Base-by-base conservation (phyloP, 2,329 filamentous ascomycete genomes). In the Neofusicoccum laricinum region DNA sequence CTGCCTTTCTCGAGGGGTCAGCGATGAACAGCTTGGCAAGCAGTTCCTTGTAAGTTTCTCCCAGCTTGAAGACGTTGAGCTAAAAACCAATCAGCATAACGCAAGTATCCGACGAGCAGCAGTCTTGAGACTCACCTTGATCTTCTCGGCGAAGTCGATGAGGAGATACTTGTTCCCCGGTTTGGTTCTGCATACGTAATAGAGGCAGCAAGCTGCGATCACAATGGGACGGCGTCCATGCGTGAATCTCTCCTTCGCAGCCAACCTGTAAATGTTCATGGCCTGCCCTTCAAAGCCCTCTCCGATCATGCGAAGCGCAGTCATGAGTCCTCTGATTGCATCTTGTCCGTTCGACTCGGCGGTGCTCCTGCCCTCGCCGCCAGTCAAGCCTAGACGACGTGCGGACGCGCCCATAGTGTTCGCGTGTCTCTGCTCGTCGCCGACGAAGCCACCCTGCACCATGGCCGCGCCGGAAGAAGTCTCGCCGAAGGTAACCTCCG, bases 401-500 rank as follows among this genome's bases (percentile, higher is more conserved):
- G 40, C 61, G 14, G 78, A 80, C 3, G 80, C 75, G 67, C 82
- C 85, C 71, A 85, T 82, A 59, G 79, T 81, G 59, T 90, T 88
- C 34, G 90, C 89, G 71, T 91, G 88, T 25, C 91, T 92, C 73
- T 97, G 92, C 75, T 93, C 91, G 65, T 92, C 91, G 62, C 88
- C 90, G 66, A 99, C 88, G 73, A 90, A 96, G 67, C 89, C 93
- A 75, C 95, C 95, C 76, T 97, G 92, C 17, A 97, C 92, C 58
- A 96, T 86, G 61, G 94, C 93, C 55, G 91, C 92, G 71, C 95
- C 95, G 38, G 87, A 88, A 0, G 91, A 87, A 32, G 88, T 90
- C 80, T 99, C 94, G 68, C 93, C 93, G 73, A 98, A 99, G 21
- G 89, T 89, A 67, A 98, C 87, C 76, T 99, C 95, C 55, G 92